These are phyloP conservation scores for Aspergillus japonicus DNA, from an alignment of 2,329 filamentous ascomycete species.

Conservation along the genomic window DNA sequence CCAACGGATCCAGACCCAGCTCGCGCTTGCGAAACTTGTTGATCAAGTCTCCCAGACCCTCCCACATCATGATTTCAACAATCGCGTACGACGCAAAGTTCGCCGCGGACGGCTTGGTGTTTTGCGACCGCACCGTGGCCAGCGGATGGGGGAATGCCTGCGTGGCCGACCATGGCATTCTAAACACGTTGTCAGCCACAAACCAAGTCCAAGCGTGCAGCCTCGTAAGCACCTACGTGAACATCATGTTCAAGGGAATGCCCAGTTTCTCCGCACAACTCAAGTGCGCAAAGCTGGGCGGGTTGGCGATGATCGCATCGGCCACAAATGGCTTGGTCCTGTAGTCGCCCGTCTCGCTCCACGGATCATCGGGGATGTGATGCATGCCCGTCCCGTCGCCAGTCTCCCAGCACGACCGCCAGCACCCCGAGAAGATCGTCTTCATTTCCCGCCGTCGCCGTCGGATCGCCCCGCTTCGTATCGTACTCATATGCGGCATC, in stretches of 20 bases:
- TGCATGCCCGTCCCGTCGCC: constrained; percentile 62
- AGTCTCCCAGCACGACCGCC: constrained; percentile 79
- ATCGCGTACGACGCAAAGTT: constrained; percentile 83
- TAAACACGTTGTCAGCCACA: constrained; percentile 23
- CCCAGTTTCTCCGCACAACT: constrained; percentile 78
- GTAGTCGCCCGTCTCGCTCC: constrained; percentile 38
- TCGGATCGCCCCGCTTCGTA: constrained; percentile 74
- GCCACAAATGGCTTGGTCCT: constrained; percentile 70
- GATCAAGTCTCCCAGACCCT: constrained; percentile 85
- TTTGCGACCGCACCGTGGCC: constrained; percentile 74
- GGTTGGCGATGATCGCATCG: constrained; percentile 84
- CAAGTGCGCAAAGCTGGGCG: constrained; percentile 73
- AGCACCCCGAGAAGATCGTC: constrained; percentile 79
- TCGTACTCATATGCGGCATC: constrained; percentile 76
- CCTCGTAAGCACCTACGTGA: constrained; percentile 60
- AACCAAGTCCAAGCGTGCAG: background rate
- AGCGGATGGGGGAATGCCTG: constrained; percentile 82
- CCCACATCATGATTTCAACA: constrained; percentile 91
- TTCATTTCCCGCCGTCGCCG: constrained; percentile 72
- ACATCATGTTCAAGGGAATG: constrained; percentile 81
- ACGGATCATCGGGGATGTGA: constrained; percentile 52
- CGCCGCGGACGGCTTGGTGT: constrained; percentile 71
- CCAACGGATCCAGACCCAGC: constrained; percentile 73
- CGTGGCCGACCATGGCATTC: constrained; percentile 88
- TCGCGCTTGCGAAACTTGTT: constrained; percentile 78